Evolutionary conservation across 768 basidiomycete genomes (phyloP), one percentile per base, ranked within the genome.

Genomic region (Xerocomellus dryophilus): DNA sequence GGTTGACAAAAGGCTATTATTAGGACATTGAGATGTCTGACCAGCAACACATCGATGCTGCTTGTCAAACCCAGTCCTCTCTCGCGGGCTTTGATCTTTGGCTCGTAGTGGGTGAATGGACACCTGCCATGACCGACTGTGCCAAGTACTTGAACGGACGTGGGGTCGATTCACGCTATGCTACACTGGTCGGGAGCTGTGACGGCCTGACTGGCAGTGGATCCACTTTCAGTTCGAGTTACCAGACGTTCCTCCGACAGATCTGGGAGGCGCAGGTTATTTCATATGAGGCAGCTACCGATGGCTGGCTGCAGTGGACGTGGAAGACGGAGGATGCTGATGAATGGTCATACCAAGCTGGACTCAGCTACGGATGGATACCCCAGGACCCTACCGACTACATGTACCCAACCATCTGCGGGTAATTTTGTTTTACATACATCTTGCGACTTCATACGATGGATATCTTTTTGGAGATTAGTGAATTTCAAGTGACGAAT

Each of bases 261-360:
- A 83, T 77, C 67, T 96, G 86, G 86, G 92, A 93, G 66, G 91
- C 88, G 0, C 93, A 95, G 71, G 81, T 83, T 15, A 83, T 79
- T 47, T 76, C 89, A 4, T 91, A 78, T 55, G 89, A 91, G 74
- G 73, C 73, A 47, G 84, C 75, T 14, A 23, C 65, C n/a, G 73
- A 76, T 45, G 89, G 88, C 4, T 91, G 89, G 89, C 68, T 90
- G 21, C 82, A 85, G 67, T 90, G 89, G 90, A 82, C 87, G 1
- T 92, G 90, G 90, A 92, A 92, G 73, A 69, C 89, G 0, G 90
- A 93, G 69, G 73, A 73, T 56, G 86, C 90, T 3, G 88, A 91
- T 57, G 94, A 96, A 53, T 97, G 94, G 94, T 79, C 87, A 0
- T 96, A 96, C 74, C 81, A 88, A 58, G 84, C 87, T 42, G 92